phyloP scores from a whole-genome alignment of 129 eudicot species.

The Ambrosia artemisiifolia region DNA sequence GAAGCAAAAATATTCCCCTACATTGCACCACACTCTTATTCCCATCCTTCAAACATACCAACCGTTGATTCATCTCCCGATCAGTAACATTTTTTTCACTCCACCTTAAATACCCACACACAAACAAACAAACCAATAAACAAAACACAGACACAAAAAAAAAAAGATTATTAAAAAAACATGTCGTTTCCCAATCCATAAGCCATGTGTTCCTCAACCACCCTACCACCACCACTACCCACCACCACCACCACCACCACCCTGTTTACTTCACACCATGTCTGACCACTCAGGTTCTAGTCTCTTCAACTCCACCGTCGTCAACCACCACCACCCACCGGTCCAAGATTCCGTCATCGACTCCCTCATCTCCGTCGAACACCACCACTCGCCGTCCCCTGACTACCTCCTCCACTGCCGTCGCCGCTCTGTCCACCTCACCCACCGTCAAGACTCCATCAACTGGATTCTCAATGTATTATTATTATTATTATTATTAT shows the following conservation, averaged over 20 bases:
- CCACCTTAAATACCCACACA: slow-evolving; percentile 14
- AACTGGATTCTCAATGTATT: slow-evolving; percentile 57
- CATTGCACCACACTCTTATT: slow-evolving; percentile 22
- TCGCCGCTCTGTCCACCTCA: slow-evolving; percentile 5
- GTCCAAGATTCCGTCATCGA: slow-evolving; percentile 21
- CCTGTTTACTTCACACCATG: slow-evolving; percentile 16
- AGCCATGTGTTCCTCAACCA: slow-evolving; percentile 43
- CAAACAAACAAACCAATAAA: not conserved
- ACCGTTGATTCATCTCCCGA: slow-evolving; percentile 14
- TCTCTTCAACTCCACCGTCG: slow-evolving; percentile 23
- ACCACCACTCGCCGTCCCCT: slow-evolving; percentile 28
- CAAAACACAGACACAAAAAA: slow-evolving; percentile 7
- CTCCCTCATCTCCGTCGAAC: slow-evolving; percentile 39
- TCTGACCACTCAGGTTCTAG: slow-evolving; percentile 32
- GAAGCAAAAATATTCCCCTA: not conserved
- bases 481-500: not conserved
- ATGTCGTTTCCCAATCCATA: slow-evolving; percentile 45
- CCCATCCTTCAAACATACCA: slow-evolving; percentile 7
- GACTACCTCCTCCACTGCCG: slow-evolving; percentile 32
- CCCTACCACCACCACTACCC: slow-evolving; percentile 28
- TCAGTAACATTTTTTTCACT: not conserved
- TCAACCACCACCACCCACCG: slow-evolving; percentile 23
- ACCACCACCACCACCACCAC: slow-evolving; percentile 25
- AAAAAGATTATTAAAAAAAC: slow-evolving; percentile 4
- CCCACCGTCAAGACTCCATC: slow-evolving; percentile 60